Conservation (phyloP, 768 basidiomycete genomes). For the Coprinopsis marcescibilis region DNA sequence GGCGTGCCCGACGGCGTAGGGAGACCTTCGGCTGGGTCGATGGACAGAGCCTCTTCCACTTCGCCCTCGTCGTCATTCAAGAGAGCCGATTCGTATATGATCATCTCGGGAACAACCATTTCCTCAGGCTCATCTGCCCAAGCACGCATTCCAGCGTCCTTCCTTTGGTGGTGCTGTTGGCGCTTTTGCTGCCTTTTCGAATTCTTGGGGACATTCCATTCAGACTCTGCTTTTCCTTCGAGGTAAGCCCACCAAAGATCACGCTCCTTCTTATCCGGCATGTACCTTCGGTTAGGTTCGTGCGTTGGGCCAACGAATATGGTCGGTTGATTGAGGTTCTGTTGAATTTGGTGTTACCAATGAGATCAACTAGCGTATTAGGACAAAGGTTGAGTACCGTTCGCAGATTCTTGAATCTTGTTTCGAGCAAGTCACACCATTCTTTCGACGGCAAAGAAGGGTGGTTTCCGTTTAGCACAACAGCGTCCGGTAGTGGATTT, state of each 20-base stretch:
- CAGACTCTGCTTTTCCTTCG: constrained; percentile 58
- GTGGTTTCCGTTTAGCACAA: constrained; percentile 10
- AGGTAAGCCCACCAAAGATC: constrained; percentile 80
- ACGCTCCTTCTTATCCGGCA: constrained; percentile 69
- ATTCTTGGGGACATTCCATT: constrained; percentile 56
- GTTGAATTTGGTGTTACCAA: constrained; percentile 9
- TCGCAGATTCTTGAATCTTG: constrained; percentile 60
- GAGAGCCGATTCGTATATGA: constrained; percentile 5
- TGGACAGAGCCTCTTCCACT: constrained; percentile 29
- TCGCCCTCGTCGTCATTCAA: constrained; percentile 33
- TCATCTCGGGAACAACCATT: constrained; percentile 8
- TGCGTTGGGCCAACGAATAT: constrained; percentile 36
- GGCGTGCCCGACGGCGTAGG: constrained; percentile 38
- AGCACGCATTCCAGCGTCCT: constrained; percentile 27
- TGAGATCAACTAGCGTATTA: background rate
- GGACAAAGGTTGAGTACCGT: constrained; percentile 33
- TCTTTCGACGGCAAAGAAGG: constrained; percentile 53
- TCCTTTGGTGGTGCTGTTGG: constrained; percentile 14
- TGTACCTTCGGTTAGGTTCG: constrained; percentile 26
- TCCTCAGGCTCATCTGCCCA: constrained; percentile 27
- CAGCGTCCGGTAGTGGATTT: constrained; percentile 15
- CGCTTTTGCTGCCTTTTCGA: constrained; percentile 24
- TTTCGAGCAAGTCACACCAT: constrained; percentile 58
- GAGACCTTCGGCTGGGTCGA: constrained; percentile 31
- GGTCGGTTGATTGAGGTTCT: constrained; percentile 68